phyloP scores from a whole-genome alignment of 208 protist species.

The Crithidia sp. region DNA sequence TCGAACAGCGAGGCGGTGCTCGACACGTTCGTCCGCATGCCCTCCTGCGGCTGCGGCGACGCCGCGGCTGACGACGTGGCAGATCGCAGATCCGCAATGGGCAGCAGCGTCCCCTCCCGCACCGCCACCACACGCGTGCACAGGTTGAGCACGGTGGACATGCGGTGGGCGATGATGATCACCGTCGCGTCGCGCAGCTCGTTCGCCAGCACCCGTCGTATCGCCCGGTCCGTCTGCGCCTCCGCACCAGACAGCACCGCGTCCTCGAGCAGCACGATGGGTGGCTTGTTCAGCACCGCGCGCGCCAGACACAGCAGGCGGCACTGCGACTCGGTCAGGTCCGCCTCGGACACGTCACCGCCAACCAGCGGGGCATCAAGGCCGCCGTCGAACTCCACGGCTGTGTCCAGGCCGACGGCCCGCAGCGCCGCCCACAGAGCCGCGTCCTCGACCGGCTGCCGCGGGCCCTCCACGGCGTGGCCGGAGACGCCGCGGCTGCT shows the following conservation, averaged over 20 bases:
- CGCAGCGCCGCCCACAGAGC: conserved; percentile 59
- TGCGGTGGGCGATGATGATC: conserved; percentile 95
- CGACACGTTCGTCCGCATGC: not conserved
- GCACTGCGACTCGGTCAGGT: conserved; percentile 91
- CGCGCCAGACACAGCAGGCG: conserved; percentile 95
- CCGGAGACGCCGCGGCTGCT: not conserved
- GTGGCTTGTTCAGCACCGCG: conserved; percentile 85
- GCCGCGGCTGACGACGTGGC: not conserved
- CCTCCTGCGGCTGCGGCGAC: not conserved
- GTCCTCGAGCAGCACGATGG: conserved; percentile 96
- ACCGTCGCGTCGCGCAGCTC: conserved; percentile 92
- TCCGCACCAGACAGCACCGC: conserved; percentile 75
- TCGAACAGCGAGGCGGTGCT: not conserved
- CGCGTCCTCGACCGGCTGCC: conserved; percentile 35
- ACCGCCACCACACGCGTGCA: conserved; percentile 88
- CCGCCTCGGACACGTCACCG: conserved; percentile 39
- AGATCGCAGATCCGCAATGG: conserved; percentile 29
- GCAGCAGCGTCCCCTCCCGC: conserved; percentile 39
- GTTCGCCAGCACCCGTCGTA: conserved; percentile 85
- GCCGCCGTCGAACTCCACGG: conserved; percentile 43
- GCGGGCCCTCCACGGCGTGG: conserved; percentile 10
- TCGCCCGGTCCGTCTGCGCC: conserved; percentile 68
- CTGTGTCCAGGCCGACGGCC: conserved; percentile 41
- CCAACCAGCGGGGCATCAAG: conserved; percentile 54
- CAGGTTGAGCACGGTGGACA: conserved; percentile 92